Conservation (phyloP, 129 eudicot species). For the Solidago caesia region DNA sequence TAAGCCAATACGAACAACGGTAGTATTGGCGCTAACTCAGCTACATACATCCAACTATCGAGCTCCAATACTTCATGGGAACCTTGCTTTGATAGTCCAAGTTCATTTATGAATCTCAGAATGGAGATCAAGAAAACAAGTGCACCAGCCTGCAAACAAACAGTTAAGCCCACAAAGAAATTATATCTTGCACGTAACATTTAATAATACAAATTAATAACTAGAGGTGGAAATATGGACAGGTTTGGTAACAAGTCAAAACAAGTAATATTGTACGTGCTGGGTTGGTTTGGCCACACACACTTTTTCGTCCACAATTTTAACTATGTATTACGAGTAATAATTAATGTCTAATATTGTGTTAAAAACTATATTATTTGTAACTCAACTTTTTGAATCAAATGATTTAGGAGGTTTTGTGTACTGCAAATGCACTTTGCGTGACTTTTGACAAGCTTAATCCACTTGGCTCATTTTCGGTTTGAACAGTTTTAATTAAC, state of each 20-base stretch:
- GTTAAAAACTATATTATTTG: too few species aligned
- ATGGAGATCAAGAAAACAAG: slow-evolving; percentile 55
- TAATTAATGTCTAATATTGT: too few species aligned
- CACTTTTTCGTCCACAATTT: not conserved
- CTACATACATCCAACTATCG: slow-evolving; percentile 42
- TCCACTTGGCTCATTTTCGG: too few species aligned
- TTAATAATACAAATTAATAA: not conserved
- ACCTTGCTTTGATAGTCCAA: slow-evolving; percentile 84
- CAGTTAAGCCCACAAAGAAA: slow-evolving; percentile 11
- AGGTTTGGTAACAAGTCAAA: not conserved
- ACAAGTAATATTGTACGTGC: slow-evolving; percentile 2
- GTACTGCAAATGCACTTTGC: not conserved
- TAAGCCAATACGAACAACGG: slow-evolving; percentile 63
- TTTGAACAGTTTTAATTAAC: too few species aligned
- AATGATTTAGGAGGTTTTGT: not conserved
- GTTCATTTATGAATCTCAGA: slow-evolving; percentile 65
- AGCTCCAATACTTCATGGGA: slow-evolving; percentile 44
- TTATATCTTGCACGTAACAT: not conserved
- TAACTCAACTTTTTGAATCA: not conserved
- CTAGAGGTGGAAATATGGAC: not conserved
- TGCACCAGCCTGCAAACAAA: slow-evolving; percentile 56
- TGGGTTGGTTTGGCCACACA: not conserved
- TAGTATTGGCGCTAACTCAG: slow-evolving; percentile 53
- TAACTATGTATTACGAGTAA: not conserved
- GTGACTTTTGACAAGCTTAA: not conserved